A percentile compares a stretch with the other conserved stretches of the same genome.
These are phyloP conservation scores for Pilobolus umbonatus DNA, from an alignment of 192 early-diverging fungal species.

Conservation along the genomic window DNA sequence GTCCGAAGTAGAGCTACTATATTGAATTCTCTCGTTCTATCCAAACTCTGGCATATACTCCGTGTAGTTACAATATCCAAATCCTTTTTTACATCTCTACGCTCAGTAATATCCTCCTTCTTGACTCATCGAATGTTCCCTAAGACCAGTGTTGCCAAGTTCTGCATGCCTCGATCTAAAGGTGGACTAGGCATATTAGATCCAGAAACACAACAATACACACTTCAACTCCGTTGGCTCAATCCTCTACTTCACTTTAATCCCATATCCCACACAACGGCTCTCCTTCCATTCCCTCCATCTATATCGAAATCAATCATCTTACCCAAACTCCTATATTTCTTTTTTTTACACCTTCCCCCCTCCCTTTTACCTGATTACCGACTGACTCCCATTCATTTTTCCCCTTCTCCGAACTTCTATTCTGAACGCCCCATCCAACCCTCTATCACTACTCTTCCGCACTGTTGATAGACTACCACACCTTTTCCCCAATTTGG, in stretches of 20 bases:
- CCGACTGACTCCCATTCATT: not conserved
- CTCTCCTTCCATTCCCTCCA: too few relatives aligned
- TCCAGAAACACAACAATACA: not conserved
- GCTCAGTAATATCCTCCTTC: not conserved
- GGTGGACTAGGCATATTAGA: not conserved
- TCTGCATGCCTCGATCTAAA: not conserved
- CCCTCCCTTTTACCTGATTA: not conserved
- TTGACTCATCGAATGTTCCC: not conserved
- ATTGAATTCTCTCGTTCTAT: constrained; percentile 3
- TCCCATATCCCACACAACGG: not conserved
- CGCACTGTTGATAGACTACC: too few relatives aligned
- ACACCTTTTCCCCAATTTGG: too few relatives aligned
- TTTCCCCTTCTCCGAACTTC: too few relatives aligned
- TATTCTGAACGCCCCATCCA: too few relatives aligned
- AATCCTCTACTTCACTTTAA: not conserved
- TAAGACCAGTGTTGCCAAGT: not conserved
- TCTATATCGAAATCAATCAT: too few relatives aligned
- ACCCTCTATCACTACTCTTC: too few relatives aligned
- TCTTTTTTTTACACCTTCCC: not conserved
- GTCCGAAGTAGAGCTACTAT: not conserved
- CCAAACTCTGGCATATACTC: constrained; percentile 10
- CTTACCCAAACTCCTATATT: not conserved
- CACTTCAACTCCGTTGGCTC: constrained; percentile 1
- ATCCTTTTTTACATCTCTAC: not conserved
- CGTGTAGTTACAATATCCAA: not conserved